Percentiles rank a stretch among this genome's conserved stretches.
These are phyloP conservation scores for Mollisia scopiformis DNA, from an alignment of 2,329 filamentous ascomycete genomes.

Conservation along the genomic window DNA sequence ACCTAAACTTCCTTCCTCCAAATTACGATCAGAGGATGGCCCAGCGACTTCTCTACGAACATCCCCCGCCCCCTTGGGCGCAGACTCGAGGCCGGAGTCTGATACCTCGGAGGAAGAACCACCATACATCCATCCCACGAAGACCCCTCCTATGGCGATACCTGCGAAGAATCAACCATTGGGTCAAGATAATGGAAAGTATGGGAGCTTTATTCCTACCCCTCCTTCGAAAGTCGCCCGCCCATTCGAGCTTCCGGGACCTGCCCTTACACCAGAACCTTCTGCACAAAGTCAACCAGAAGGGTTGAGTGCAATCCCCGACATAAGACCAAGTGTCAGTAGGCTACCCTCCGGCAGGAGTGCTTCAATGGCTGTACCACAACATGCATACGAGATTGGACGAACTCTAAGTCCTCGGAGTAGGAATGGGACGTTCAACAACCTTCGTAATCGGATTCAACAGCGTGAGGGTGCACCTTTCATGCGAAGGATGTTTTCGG, in stretches of 20 bases:
- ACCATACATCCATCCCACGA: constrained; percentile 17
- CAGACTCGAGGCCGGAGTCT: constrained; percentile 26
- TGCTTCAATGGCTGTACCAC: constrained; percentile 14
- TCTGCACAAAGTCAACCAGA: constrained; percentile 1
- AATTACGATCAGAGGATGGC: constrained; percentile 7
- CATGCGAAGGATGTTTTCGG: constrained; percentile 33
- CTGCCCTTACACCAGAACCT: constrained; percentile 44
- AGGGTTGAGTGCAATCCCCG: neutral
- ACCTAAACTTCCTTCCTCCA: constrained; percentile 11
- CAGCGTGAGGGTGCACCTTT: constrained; percentile 26
- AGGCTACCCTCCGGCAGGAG: constrained; percentile 9
- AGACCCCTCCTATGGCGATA: constrained; percentile 40
- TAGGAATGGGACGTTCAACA: constrained; percentile 28
- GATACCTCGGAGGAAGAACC: constrained; percentile 23
- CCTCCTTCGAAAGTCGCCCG: constrained; percentile 42
- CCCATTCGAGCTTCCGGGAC: constrained; percentile 62
- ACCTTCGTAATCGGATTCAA: constrained; percentile 22
- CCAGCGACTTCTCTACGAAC: constrained; percentile 18
- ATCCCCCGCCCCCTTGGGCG: constrained; percentile 26
- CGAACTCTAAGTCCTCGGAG: constrained; percentile 36
- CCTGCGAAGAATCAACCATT: constrained; percentile 26
- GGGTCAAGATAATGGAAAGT: constrained; percentile 43
- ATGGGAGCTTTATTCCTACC: constrained; percentile 66
- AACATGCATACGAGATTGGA: constrained; percentile 47
- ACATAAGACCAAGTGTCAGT: neutral